Base-by-base conservation (phyloP, 208 protist species). In the Acanthamoeba triangularis region DNA sequence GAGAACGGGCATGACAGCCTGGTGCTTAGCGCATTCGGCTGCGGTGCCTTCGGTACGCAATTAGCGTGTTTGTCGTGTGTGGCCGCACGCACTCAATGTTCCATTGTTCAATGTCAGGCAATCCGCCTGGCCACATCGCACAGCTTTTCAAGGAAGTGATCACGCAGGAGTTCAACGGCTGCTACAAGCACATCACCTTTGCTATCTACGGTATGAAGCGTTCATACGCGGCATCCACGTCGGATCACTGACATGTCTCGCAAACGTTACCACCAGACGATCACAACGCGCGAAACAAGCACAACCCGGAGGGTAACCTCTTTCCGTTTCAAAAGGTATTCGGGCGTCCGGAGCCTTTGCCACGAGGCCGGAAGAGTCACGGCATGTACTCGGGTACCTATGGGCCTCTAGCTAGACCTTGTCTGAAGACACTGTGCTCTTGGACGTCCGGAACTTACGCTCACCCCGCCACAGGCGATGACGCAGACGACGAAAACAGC, bases 21-120 rank as follows among this genome's bases (percentile, higher is more conserved):
- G 14, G 69, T 78, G 35, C 37, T 78, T 6, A 93, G 87, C 28
- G 87, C 87, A 54, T 93, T 93, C 47, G 87, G 87, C n/a, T 93
- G 87, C 76, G 87, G 87, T 13, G 87, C 87, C 47, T 93, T 59
- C 35, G 4, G 87, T 54, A 44, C 41, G 41, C 41, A 44, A 44
- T 44, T 44, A 4, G 1, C 41, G 41, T 44, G 41, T 44, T 1
- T 44, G 41, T 4, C 4, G 41, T 44, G 41, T 1, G 41, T 6
- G 4, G 41, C 4, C 4, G n/a, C 41, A 44, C 41, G 41, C 41
- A 44, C 41, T 44, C 41, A 44, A 1, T 1, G n/a, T n/a, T 44
- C 41, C 41, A 44, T 6, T 44, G 1, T 4, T 44, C 4, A 44
- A 44, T 44, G 41, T 1, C 41, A 44, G 41, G 41, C 41, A 93